Conservation (phyloP, 2,329 filamentous ascomycete species). For the Neonectria coccinea region DNA sequence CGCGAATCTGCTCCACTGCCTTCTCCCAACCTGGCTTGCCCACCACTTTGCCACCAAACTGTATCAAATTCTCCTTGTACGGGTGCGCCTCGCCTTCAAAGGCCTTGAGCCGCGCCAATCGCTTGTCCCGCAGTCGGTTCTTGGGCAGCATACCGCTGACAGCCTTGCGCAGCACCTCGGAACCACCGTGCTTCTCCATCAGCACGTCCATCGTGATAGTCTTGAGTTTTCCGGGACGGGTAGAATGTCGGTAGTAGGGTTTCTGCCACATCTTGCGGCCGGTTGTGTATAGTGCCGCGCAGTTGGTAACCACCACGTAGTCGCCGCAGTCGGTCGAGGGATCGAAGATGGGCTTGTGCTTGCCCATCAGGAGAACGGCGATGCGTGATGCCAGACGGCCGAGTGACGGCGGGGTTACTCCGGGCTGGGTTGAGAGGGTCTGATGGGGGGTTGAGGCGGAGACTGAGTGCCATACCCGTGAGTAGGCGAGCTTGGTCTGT, state of each 20-base stretch:
- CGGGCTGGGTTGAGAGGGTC: conserved; percentile 68
- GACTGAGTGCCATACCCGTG: conserved; percentile 90
- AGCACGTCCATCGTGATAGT: conserved; percentile 94
- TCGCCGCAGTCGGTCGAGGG: conserved; percentile 98
- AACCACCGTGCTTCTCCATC: conserved; percentile 93
- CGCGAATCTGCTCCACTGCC: conserved; percentile 62
- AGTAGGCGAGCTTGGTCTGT: conserved; percentile 96
- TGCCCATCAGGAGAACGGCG: conserved; percentile 92
- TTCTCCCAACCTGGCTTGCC: conserved; percentile 66
- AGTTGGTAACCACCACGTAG: conserved; percentile 95
- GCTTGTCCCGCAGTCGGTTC: conserved; percentile 89
- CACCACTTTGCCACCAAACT: conserved; percentile 72
- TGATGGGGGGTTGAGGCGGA: conserved; percentile 77
- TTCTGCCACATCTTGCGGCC: conserved; percentile 95
- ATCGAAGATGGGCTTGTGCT: conserved; percentile 98
- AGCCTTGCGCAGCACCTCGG: conserved; percentile 89
- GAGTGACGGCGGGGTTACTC: conserved; percentile 79
- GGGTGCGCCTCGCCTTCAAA: conserved; percentile 95
- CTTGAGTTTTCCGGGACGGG: conserved; percentile 86
- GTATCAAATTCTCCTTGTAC: conserved; percentile 88
- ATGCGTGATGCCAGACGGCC: conserved; percentile 91
- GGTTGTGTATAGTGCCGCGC: conserved; percentile 86
- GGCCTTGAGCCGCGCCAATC: conserved; percentile 89
- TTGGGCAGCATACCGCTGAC: conserved; percentile 98
- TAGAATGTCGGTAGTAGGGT: conserved; percentile 95